Conservation (phyloP, 805 yeast genomes). For the Suhomyces sp. region DNA sequence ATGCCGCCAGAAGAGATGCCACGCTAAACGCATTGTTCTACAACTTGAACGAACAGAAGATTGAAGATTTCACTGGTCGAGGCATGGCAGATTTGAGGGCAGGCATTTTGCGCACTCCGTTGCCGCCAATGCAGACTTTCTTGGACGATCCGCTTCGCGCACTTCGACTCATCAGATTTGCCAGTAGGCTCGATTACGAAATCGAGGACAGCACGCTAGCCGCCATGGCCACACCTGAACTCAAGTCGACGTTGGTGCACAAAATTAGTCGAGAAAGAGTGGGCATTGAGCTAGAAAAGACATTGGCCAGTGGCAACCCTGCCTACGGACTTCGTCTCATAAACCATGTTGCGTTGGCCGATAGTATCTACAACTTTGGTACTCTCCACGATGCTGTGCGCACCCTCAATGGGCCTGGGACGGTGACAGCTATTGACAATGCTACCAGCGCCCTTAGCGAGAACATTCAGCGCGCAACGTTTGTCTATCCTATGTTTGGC, state of each 20-base stretch:
- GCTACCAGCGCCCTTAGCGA: constrained; percentile 11
- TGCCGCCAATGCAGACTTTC: constrained; percentile 81
- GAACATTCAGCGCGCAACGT: constrained; percentile 22
- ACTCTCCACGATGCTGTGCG: constrained; percentile 16
- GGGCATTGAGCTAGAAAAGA: constrained; percentile 81
- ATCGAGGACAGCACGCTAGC: constrained; percentile 56
- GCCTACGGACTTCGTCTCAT: constrained; percentile 61
- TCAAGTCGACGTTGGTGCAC: constrained; percentile 55
- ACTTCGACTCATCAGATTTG: constrained; percentile 80
- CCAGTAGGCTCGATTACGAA: constrained; percentile 67
- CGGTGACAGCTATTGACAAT: constrained; percentile 14
- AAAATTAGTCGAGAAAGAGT: constrained; percentile 90
- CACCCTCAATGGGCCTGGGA: constrained; percentile 15
- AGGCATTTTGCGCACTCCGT: constrained; percentile 83
- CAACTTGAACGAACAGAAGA: constrained; percentile 61
- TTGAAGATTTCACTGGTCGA: constrained; percentile 80
- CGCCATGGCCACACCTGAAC: constrained; percentile 62
- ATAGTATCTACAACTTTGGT: constrained; percentile 52
- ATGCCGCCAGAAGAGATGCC: constrained; percentile 92
- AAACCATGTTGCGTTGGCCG: constrained; percentile 51
- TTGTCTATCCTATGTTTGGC: constrained; percentile 18
- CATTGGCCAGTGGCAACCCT: constrained; percentile 62
- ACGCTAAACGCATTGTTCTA: constrained; percentile 90
- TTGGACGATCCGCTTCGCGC: constrained; percentile 93
- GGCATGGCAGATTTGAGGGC: constrained; percentile 71